Conservation (phyloP, 768 basidiomycete species). For the Chalciporus piperatus region DNA sequence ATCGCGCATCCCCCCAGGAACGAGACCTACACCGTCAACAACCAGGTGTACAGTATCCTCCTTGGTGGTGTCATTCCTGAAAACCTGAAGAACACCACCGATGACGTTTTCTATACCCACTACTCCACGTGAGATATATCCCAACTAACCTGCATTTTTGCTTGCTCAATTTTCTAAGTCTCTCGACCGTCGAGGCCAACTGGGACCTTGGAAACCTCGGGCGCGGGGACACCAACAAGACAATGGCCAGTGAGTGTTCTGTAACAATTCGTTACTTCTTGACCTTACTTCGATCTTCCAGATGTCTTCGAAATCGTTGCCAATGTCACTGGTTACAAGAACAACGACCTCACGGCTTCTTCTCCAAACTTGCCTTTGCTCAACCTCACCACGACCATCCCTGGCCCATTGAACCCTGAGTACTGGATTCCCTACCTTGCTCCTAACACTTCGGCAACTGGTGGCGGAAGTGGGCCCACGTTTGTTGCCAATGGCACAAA, state of each 20-base stretch:
- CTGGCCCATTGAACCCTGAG: constrained; percentile 41
- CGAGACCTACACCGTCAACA: constrained; percentile 36
- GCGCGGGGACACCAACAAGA: constrained; percentile 51
- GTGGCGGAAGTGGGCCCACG: constrained; percentile 42
- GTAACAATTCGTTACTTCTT: background rate
- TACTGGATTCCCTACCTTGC: constrained; percentile 42
- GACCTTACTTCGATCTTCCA: constrained; percentile 1
- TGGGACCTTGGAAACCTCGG: constrained; percentile 59
- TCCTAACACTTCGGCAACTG: constrained; percentile 32
- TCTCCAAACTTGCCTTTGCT: constrained; percentile 33
- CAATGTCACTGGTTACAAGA: constrained; percentile 42
- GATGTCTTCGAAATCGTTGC: constrained; percentile 57
- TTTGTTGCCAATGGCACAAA: constrained; percentile 33
- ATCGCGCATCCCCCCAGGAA: constrained; percentile 11
- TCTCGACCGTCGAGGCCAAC: constrained; percentile 57
- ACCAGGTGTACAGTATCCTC: constrained; percentile 44
- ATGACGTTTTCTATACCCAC: constrained; percentile 55
- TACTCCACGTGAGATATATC: constrained; percentile 39
- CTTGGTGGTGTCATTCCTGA: constrained; percentile 44
- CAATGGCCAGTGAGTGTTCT: constrained; percentile 9
- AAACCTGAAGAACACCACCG: constrained; percentile 41
- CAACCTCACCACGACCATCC: constrained; percentile 37
- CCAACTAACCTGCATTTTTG: background rate
- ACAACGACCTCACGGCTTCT: constrained; percentile 31
- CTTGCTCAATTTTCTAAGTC: constrained; percentile 13